Evolutionary conservation across 768 basidiomycete genomes (phyloP), one percentile per base, ranked within the genome.

Genomic region (Lactarius indigo): DNA sequence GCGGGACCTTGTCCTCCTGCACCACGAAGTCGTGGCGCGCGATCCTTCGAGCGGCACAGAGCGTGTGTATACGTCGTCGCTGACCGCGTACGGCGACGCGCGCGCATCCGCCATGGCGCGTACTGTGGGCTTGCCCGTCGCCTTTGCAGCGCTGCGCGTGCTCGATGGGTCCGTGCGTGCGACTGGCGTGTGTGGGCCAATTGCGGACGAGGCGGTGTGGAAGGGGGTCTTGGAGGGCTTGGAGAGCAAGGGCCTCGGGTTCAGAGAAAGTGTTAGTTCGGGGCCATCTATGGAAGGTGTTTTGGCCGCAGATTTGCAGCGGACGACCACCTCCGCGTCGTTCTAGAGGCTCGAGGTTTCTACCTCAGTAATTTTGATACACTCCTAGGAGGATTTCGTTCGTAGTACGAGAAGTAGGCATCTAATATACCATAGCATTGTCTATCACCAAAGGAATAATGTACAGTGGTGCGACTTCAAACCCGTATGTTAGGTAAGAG

Each of bases 51-150:
- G 64, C 15, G 66, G 61, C 64, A 42, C 68, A 23, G 79, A 82
- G 70, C 81, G 87, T 69, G 81, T 86, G 37, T 83, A 94, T 69
- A 87, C 85, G 13, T 90, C 91, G 9, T 82, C 84, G 28, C 75
- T 94, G 17, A 78, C 88, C 28, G 77, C 82, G 37, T 89, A 89
- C 70, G 94, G 88, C 1, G 82, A 79, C 23, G 68, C 78, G 8
- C 74, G 72, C 1, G 84, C 82, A 3, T 90, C 90, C 0, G 95
- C 95, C 5, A 97, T 97, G 95, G 85, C 93, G n/a, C 81, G 87
- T 35, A 92, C 91, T 3, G 95, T 97, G 20, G 94, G 94, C 5
- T 76, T 95, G 55, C 95, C 95, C 0, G 85, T 96, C 8, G 95
- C 91, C 1, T 85, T 94, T 72, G 93, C 93, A 1, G 87, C 93